These are phyloP conservation scores for Polymyxa betae DNA, from an alignment of 208 protist genomes.

Conservation along the genomic window DNA sequence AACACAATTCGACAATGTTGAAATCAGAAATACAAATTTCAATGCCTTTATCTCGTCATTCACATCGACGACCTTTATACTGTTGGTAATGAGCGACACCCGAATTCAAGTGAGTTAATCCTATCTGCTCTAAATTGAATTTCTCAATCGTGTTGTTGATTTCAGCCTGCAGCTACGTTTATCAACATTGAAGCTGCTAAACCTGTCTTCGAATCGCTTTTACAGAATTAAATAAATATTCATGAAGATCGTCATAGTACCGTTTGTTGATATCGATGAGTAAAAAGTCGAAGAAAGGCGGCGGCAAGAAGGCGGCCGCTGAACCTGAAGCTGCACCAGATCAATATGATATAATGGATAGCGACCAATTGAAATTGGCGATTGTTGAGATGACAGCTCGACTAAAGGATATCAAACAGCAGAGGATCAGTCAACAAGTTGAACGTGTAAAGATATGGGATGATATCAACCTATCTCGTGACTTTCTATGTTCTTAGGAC, in stretches of 20 bases:
- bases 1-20: background rate
- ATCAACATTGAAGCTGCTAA: conserved; percentile 76
- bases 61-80: conserved; percentile 84
- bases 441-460: conserved; percentile 19
- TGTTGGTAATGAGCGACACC: conserved; percentile 82
- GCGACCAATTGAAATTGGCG: conserved; percentile 19
- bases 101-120: conserved; percentile 69
- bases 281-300: conserved; percentile 6
- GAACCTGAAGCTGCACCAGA: background rate
- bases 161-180: conserved; percentile 73
- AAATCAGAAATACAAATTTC: conserved; percentile 71
- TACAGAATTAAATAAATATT: conserved; percentile 6
- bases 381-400: conserved; percentile 42
- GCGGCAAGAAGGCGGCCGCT: background rate
- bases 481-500: background rate
- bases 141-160: background rate
- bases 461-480: background rate
- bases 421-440: conserved; percentile 12
- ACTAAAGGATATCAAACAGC: conserved; percentile 43
- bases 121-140: background rate
- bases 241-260: no score
- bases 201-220: background rate
- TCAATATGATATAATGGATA: conserved; percentile 25
- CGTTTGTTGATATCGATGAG: no score
- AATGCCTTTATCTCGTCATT: conserved; percentile 82